These are phyloP conservation scores for Helminthosporium solani DNA, from an alignment of 2,329 filamentous ascomycete species.

Conservation along the genomic window DNA sequence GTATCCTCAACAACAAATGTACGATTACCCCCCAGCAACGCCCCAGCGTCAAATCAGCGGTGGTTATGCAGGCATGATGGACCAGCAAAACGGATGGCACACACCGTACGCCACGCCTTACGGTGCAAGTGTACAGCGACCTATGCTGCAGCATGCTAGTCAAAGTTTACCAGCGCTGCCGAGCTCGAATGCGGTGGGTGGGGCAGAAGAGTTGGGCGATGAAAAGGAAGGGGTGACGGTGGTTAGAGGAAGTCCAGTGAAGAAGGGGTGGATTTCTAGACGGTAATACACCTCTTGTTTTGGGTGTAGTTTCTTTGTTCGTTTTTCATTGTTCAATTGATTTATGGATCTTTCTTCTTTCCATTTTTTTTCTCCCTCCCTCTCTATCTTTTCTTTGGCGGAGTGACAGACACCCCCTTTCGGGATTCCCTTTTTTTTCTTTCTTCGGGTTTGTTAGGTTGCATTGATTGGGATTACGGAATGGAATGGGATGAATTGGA, in stretches of 20 bases:
- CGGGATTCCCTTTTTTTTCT: too few species aligned
- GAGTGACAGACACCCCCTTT: too few species aligned
- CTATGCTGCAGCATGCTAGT: conserved; percentile 22
- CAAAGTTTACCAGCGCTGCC: conserved; percentile 33
- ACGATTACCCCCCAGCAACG: conserved; percentile 31
- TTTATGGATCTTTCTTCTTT: too few species aligned
- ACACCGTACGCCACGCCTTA: conserved; percentile 31
- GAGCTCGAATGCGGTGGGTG: neutral
- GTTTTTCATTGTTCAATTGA: too few species aligned
- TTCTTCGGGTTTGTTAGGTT: too few species aligned
- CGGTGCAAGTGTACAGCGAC: conserved; percentile 19
- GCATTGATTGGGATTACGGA: too few species aligned
- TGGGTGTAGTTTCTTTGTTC: too few species aligned
- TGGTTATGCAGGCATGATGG: conserved; percentile 19
- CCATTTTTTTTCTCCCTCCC: too few species aligned
- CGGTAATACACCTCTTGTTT: too few species aligned
- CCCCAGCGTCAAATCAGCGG: conserved; percentile 30
- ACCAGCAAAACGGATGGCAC: conserved; percentile 21
- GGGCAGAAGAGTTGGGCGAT: neutral
- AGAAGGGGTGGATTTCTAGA: too few species aligned
- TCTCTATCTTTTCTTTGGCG: too few species aligned
- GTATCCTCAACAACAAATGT: conserved; percentile 18
- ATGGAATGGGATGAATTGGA: too few species aligned
- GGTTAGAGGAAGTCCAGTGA: neutral
- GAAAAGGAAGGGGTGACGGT: neutral